Conservation (phyloP, 164 flowering plant genomes). For the Macadamia tetraphylla region DNA sequence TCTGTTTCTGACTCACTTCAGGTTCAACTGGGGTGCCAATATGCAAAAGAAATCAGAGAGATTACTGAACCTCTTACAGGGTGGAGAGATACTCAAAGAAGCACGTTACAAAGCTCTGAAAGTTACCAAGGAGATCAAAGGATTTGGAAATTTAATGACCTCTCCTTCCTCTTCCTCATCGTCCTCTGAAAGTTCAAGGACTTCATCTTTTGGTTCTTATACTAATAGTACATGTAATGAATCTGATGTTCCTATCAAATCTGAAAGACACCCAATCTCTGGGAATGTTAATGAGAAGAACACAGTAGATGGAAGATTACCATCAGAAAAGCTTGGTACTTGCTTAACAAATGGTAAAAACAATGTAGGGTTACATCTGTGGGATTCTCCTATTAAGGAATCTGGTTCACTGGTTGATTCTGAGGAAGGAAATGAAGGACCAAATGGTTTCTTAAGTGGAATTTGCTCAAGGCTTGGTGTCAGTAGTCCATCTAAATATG, state of each 20-base stretch:
- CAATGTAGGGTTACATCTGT: slow-evolving; percentile 15
- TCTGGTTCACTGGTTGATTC: slow-evolving; percentile 27
- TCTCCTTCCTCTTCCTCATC: slow-evolving; percentile 17
- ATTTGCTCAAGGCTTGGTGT: slow-evolving; percentile 21
- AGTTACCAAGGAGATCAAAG: slow-evolving; percentile 51
- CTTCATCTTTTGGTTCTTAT: slow-evolving; percentile 38
- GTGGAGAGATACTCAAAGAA: slow-evolving; percentile 31
- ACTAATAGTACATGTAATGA: slow-evolving; percentile 24
- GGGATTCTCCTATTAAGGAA: slow-evolving; percentile 34
- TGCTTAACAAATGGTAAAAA: background rate
- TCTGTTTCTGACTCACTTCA: background rate
- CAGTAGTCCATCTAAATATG: slow-evolving; percentile 7
- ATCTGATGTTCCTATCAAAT: slow-evolving; percentile 13
- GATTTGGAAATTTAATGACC: slow-evolving; percentile 37
- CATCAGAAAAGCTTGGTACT: background rate
- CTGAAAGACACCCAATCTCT: background rate
- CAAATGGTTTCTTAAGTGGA: slow-evolving; percentile 13
- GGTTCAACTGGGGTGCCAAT: slow-evolving; percentile 52
- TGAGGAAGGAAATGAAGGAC: slow-evolving; percentile 10
- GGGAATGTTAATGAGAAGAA: slow-evolving; percentile 3
- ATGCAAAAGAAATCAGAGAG: slow-evolving; percentile 47
- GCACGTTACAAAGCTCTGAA: slow-evolving; percentile 45
- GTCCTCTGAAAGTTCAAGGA: slow-evolving; percentile 16
- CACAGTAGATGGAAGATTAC: background rate
- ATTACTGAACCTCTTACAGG: slow-evolving; percentile 27